Base-by-base conservation (phyloP, 306 rosid genomes). In the Potentilla sterilis region DNA sequence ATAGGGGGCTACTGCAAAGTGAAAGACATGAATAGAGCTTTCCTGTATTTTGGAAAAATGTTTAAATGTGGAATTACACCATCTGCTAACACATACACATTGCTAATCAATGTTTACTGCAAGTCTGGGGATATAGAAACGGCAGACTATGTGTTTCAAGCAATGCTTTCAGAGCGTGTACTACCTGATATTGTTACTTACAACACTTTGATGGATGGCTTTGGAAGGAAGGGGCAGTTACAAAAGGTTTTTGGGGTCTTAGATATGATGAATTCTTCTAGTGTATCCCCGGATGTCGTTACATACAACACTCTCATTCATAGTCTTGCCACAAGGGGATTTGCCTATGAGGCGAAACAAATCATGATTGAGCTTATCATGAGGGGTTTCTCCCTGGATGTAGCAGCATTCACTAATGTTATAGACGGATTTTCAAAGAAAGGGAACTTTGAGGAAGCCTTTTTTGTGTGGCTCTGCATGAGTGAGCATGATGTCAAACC, bases 261-360 rank as follows among this genome's bases (percentile, higher is more conserved):
- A 10, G 66, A 59, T 67, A 79, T 40, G 49, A 83, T 83, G 65
- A 79, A 72, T 59, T 76, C 84, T 77, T 72, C 73, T 9, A 55
- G 64, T 55, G 71, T 84, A 24, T 46, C 52, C 2, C 87, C 82
- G 32, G 84, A 80, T 57, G 72, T 80, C 40, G 77, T 84, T 54
- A 80, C 87, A 24, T 84, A 84, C 42, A 84, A 84, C 75, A 84
- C 82, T 77, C 84, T 84, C 44, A 84, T 77, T 80, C 75, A 84
- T 28, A 82, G 87, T 74, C 75, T 80, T 9, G 42, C 77, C 19
- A 48, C 11, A 57, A 65, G 87, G 70, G 87, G 87, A 66, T 77
- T 77, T 70, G 40, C 78, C 15, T 14, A 57, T n/a, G 82, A 80
- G 68, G 87, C 87, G 40, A 75, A 77, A 71, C 78, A 64, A 62